Percentiles rank a stretch among this genome's conserved stretches.
Evolutionary conservation across 768 basidiomycete genomes (phyloP).

Genomic region (Mycena haematopus): DNA sequence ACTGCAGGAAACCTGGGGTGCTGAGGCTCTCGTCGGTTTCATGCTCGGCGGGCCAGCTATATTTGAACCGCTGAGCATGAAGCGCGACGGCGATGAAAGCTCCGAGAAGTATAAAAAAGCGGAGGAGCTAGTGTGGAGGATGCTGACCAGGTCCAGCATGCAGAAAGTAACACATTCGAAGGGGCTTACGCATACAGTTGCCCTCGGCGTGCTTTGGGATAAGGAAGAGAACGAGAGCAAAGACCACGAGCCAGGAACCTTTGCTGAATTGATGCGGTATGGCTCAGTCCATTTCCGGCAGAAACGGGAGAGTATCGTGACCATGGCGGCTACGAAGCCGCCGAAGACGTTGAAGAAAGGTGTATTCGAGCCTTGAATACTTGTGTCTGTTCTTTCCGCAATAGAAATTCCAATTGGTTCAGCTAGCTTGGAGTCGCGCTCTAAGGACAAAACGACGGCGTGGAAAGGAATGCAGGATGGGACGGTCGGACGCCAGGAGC

Average conservation of each 20-base stretch:
- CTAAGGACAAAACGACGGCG: too few relatives aligned
- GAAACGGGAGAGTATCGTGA: background rate
- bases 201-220: constrained; percentile 1
- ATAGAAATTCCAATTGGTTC: too few relatives aligned
- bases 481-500: too few relatives aligned
- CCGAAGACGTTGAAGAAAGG: constrained; percentile 2
- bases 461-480: too few relatives aligned
- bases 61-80: background rate
- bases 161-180: constrained; percentile 1
- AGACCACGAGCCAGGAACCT: background rate
- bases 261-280: constrained; percentile 1
- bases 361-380: background rate
- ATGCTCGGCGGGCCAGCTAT: background rate
- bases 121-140: background rate
- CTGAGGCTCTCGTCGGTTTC: background rate
- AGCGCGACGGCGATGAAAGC: background rate
- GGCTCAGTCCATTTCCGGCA: constrained; percentile 3
- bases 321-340: background rate
- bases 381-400: too few relatives aligned
- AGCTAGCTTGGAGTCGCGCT: too few relatives aligned
- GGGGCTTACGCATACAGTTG: background rate
- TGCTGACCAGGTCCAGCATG: constrained; percentile 2
- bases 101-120: background rate
- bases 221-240: constrained; percentile 1
- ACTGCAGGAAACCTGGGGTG: constrained; percentile 4